Evolutionary conservation across 1,284 basidiomycete genomes (phyloP).

Genomic region (Leccinum subrobustum): DNA sequence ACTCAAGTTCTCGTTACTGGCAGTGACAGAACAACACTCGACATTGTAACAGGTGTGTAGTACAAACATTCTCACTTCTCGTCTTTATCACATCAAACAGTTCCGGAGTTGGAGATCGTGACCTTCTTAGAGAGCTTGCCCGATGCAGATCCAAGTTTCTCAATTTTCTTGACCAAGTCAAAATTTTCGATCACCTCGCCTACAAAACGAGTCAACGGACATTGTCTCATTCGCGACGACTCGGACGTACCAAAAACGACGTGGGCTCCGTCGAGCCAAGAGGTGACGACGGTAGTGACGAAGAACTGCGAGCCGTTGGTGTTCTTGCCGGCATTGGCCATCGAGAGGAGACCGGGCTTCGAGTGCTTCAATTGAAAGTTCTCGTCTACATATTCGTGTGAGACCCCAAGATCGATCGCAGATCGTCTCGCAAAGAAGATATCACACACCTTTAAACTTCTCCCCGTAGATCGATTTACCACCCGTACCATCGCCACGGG

Average conservation of each 20-base stretch:
- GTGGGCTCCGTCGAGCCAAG: slow-evolving; percentile 76
- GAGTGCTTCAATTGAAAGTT: slow-evolving; percentile 82
- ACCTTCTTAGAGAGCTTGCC: slow-evolving; percentile 50
- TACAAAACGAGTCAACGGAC: slow-evolving; percentile 16
- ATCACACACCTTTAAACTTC: slow-evolving; percentile 61
- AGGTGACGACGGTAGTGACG: slow-evolving; percentile 69
- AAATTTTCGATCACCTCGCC: slow-evolving; percentile 64
- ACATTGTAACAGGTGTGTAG: background rate
- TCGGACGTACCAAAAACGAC: slow-evolving; percentile 72
- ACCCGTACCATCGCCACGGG: slow-evolving; percentile 79
- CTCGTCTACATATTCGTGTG: slow-evolving; percentile 58
- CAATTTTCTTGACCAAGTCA: slow-evolving; percentile 66
- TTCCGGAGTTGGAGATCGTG: slow-evolving; percentile 53
- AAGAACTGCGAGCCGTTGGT: slow-evolving; percentile 61
- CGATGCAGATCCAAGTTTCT: slow-evolving; percentile 51
- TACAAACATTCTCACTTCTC: background rate
- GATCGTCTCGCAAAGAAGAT: background rate
- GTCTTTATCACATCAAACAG: slow-evolving; percentile 35
- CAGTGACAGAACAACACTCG: background rate
- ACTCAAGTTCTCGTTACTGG: background rate
- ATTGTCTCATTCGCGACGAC: background rate
- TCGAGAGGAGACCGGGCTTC: slow-evolving; percentile 83
- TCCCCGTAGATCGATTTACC: slow-evolving; percentile 91
- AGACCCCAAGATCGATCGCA: background rate
- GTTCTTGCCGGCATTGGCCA: slow-evolving; percentile 84